Percentiles rank a stretch among this genome's conserved stretches.
Evolutionary conservation across 805 yeast genomes (phyloP).

Genomic region (Deakozyma indianensis): DNA sequence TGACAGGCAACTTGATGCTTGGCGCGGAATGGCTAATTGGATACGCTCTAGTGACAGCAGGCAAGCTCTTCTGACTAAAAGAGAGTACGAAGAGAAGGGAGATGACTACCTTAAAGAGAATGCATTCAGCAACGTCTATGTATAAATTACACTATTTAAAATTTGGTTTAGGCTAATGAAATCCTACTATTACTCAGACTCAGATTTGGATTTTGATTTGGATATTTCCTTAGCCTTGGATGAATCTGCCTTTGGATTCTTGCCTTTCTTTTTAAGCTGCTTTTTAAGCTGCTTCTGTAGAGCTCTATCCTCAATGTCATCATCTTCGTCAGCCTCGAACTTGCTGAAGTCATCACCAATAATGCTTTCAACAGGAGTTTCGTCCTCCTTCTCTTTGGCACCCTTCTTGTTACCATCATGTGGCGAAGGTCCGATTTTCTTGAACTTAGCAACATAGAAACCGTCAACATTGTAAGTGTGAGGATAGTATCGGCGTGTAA

Average conservation of each 20-base stretch:
- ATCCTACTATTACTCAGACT: not conserved
- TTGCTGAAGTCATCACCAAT: constrained; percentile 77
- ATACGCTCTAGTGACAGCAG: constrained; percentile 33
- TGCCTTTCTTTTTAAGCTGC: constrained; percentile 20
- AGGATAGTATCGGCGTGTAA: constrained; percentile 94
- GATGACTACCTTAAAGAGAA: constrained; percentile 48
- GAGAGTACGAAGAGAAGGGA: constrained; percentile 81
- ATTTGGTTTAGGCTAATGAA: not conserved
- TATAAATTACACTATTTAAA: constrained; percentile 1
- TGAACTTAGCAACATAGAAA: constrained; percentile 91
- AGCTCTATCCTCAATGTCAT: constrained; percentile 51
- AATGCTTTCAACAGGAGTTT: constrained; percentile 47
- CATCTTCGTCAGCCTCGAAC: constrained; percentile 67
- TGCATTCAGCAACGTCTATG: constrained; percentile 5
- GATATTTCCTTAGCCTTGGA: constrained; percentile 1
- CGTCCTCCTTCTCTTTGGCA: constrained; percentile 71
- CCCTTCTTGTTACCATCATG: constrained; percentile 78
- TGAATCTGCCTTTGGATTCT: constrained; percentile 14
- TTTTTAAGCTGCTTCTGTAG: constrained; percentile 14
- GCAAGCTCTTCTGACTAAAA: constrained; percentile 39
- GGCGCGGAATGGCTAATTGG: constrained; percentile 92
- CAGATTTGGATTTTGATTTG: constrained; percentile 1
- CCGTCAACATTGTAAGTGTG: constrained; percentile 99
- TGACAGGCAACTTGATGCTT: constrained; percentile 67
- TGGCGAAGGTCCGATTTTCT: constrained; percentile 77